Conservation (phyloP, 83 land plant genomes). For the Diphasiastrum complanatum region DNA sequence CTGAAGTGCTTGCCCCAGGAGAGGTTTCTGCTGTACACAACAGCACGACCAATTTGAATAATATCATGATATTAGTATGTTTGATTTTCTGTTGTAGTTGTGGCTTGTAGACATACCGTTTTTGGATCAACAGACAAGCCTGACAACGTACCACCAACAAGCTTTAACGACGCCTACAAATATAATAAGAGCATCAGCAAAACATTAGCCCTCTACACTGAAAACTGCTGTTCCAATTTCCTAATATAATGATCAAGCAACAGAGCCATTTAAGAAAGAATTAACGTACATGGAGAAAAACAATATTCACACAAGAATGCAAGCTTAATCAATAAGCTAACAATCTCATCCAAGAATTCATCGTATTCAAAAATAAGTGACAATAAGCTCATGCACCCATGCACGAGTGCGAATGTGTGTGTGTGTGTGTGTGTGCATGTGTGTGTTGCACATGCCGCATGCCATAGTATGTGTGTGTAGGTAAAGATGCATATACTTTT, state of each 20-base stretch:
- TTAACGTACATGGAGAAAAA: no score
- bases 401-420: no score
- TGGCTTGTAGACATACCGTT: slow-evolving; percentile 4
- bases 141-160: slow-evolving; percentile 42
- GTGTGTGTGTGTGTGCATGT: background rate
- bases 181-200: background rate
- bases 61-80: background rate
- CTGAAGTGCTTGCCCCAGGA: no score
- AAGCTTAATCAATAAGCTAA: no score
- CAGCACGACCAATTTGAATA: background rate
- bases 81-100: background rate
- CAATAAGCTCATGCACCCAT: background rate
- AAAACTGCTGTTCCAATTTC: background rate
- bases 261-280: no score
- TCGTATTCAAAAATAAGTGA: background rate
- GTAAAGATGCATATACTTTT: slow-evolving; percentile 36
- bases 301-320: no score
- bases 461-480: background rate
- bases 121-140: slow-evolving; percentile 35
- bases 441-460: background rate
- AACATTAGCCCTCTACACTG: background rate
- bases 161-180: slow-evolving; percentile 34
- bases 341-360: no score
- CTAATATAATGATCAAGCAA: background rate
- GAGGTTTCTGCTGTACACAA: no score